phyloP scores from a whole-genome alignment of 176 grass and related monocot species.

The Musa schizocarpa region DNA sequence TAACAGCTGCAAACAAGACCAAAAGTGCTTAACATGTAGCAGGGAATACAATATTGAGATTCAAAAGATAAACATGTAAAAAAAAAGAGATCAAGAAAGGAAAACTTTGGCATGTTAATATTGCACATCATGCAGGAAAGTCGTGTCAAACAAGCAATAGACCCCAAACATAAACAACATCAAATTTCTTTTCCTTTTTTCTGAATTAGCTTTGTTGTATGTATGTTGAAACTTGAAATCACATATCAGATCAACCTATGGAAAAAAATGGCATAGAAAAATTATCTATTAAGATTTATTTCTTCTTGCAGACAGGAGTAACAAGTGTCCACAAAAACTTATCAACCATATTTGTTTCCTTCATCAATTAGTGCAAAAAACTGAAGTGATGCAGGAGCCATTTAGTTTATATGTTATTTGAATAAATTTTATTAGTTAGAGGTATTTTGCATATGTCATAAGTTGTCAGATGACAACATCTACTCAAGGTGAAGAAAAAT shows the following conservation, averaged over 20 bases:
- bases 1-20: background rate
- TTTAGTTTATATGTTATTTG: too few species aligned
- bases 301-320: background rate
- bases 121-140: background rate
- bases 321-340: background rate
- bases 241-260: too few species aligned
- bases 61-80: background rate
- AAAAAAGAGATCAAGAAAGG: constrained; percentile 17
- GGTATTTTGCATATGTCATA: too few species aligned
- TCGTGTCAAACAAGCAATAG: background rate
- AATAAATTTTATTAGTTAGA: too few species aligned
- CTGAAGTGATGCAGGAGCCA: too few species aligned
- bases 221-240: background rate
- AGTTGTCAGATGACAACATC: too few species aligned
- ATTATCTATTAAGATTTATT: background rate
- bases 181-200: background rate
- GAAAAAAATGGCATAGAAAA: background rate
- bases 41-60: background rate
- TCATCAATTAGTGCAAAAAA: too few species aligned
- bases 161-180: background rate
- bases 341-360: background rate
- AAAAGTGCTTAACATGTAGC: background rate
- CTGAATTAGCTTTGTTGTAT: background rate
- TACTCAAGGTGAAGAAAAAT: too few species aligned
- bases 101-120: background rate